Evolutionary conservation across 2,329 filamentous ascomycete species (phyloP), one percentile per base, ranked within the genome.

Genomic region (Monosporascus ibericus): DNA sequence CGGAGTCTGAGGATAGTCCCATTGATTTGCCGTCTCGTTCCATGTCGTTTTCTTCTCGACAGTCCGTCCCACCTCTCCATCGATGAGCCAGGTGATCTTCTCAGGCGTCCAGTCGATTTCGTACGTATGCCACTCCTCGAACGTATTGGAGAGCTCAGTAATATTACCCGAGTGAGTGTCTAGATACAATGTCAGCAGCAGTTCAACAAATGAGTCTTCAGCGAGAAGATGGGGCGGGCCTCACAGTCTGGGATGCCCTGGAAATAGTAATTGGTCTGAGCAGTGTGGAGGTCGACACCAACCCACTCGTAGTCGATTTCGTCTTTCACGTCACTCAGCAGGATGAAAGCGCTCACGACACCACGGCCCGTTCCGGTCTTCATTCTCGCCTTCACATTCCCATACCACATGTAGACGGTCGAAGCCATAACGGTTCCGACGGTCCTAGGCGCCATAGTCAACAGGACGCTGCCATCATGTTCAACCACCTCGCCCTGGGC

Each of bases 291-390:
- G 65, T 96, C 89, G 44, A 81, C 81, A 59, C 94, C 94, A 51
- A 99, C 81, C 69, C 88, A 97, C 70, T 99, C 94, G 68, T 90
- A 97, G 74, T 99, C 94, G 64, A 99, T 96, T 72, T 99, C 94
- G 66, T 99, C 94, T 79, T 96, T 95, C 65, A 95, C 88, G 65
- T 97, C 92, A 37, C 88, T 92, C 71, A 96, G 84, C 66, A 97
- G 77, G 69, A 99, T 99, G 68, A 99, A 99, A 30, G 91, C 92
- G 2, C 91, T 95, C n/a, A 99, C 88, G 22, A 99, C 94, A 78
- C 94, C 94, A 46, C 78, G 74, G 53, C 91, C 92, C 64, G 88
- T 85, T 58, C 86, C 87, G 0, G 91, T 92, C 78, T 90, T 94
- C 70, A 97, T 77, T 52, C 76, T 88, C 51, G 90, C 90, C 69